Base-by-base conservation (phyloP, 257 asterid species). In the Scutellaria barbata region DNA sequence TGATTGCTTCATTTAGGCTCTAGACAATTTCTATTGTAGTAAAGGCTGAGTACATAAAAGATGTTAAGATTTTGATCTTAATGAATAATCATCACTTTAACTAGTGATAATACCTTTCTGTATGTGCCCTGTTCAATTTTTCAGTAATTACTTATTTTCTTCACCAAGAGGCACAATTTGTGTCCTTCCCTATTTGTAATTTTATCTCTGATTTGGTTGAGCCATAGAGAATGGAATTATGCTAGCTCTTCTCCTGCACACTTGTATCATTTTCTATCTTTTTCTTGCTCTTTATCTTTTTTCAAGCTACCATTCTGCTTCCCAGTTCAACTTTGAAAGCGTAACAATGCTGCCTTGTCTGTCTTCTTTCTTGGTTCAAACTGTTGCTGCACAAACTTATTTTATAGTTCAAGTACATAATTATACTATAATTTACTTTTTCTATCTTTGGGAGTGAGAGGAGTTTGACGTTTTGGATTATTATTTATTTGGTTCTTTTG, bases 1-100 rank as follows among this genome's bases (percentile, higher is more conserved):
- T 7, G 30, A 14, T 76, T 71, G 57, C 70, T 71, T 64, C 30
- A 42, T 40, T 58, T 9, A 62, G 76, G 52, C 52, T 54, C 14
- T 45, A 20, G 7, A 65, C 46, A 33, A 2, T 45, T 63, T 69
- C 18, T 8, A 7, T 5, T 30, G 13, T 45, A 42, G 17, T 13
- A 9, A 8, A 42, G 18, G 47, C 12, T 30, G 11, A 7, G 35
- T n/a, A n/a, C 43, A 18, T 14, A 55, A 63, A 66, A 66, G 17
- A 56, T 5, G 54, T 74, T 55, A 42, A 4, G 10, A 14, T 64
- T 42, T 54, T n/a, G 10, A 39, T 63, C 16, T 65, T 43, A 16
- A 51, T n/a, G 9, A 42, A 42, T 58, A 25, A 25, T 65, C 37
- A 65, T 40, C 42, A 16, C 7, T 45, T 16, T 73, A 52, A 14